Evolutionary conservation across 148 eudicot genomes (phyloP).

Genomic region (Oxyria digyna): DNA sequence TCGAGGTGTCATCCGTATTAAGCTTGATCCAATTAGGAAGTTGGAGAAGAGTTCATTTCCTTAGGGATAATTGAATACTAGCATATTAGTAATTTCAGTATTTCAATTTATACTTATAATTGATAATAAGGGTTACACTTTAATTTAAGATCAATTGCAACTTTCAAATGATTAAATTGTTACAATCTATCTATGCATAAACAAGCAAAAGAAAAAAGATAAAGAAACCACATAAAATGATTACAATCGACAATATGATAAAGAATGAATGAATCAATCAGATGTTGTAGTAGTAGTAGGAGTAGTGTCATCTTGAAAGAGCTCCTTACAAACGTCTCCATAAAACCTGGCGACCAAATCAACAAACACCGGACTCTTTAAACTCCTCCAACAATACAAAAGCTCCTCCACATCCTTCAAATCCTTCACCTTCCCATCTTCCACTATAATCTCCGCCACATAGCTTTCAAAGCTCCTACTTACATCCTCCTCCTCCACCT

Average conservation of each 20-base stretch:
- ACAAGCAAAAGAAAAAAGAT: background rate
- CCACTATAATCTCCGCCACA: constrained; percentile 68
- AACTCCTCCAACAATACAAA: constrained; percentile 63
- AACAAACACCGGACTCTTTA: constrained; percentile 50
- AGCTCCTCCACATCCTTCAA: constrained; percentile 73
- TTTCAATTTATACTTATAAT: too few species aligned
- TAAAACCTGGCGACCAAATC: constrained; percentile 78
- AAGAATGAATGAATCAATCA: background rate
- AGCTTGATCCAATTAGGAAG: too few species aligned
- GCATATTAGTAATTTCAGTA: too few species aligned
- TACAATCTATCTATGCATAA: background rate
- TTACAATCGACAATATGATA: background rate
- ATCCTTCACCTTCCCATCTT: constrained; percentile 54
- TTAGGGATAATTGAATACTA: too few species aligned
- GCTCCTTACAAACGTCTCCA: constrained; percentile 70
- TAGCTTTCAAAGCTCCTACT: constrained; percentile 69
- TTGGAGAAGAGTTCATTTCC: too few species aligned
- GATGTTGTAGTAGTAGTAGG: background rate
- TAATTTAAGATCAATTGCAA: too few species aligned
- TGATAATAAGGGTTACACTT: too few species aligned
- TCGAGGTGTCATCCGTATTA: too few species aligned
- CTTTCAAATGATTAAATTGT: too few species aligned
- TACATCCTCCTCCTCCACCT: constrained; percentile 39
- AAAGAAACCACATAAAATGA: background rate
- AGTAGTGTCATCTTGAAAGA: constrained; percentile 13